These are phyloP conservation scores for Gloeopeniophorella convolvens DNA, from an alignment of 768 basidiomycete genomes.

Conservation along the genomic window DNA sequence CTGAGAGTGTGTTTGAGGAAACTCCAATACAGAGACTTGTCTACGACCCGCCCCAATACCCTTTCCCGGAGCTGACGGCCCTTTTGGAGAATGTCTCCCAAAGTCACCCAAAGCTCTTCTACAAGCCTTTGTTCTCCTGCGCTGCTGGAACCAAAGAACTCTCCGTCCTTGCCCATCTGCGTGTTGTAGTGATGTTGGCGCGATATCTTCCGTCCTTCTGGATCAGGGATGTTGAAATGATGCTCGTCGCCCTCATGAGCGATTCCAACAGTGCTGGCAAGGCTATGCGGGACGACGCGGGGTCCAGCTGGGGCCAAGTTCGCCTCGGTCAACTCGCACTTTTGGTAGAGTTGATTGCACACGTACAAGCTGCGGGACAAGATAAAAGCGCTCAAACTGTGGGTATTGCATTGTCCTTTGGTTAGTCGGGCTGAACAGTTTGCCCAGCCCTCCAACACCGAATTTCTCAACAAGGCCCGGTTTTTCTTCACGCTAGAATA, in stretches of 20 bases:
- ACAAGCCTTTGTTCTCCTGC: slow-evolving; percentile 64
- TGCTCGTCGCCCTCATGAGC: slow-evolving; percentile 60
- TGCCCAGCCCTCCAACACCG: slow-evolving; percentile 7
- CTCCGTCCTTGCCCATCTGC: slow-evolving; percentile 53
- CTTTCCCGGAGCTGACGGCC: slow-evolving; percentile 39
- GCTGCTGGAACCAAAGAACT: slow-evolving; percentile 58
- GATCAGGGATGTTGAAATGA: slow-evolving; percentile 67
- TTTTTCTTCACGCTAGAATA: slow-evolving; percentile 20
- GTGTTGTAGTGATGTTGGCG: slow-evolving; percentile 44
- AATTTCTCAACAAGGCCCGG: slow-evolving; percentile 10
- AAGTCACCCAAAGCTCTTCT: slow-evolving; percentile 56
- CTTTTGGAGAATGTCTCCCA: slow-evolving; percentile 48
- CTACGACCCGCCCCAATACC: slow-evolving; percentile 44
- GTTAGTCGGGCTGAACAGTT: not conserved
- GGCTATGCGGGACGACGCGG: slow-evolving; percentile 18
- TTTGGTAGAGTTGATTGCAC: slow-evolving; percentile 53
- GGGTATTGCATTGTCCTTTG: slow-evolving; percentile 14
- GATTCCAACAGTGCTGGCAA: slow-evolving; percentile 30
- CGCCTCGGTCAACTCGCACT: slow-evolving; percentile 59
- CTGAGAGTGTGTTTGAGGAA: not conserved
- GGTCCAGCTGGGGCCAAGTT: slow-evolving; percentile 38
- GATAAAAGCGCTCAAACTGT: slow-evolving; percentile 36
- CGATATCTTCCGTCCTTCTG: slow-evolving; percentile 57
- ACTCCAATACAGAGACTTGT: slow-evolving; percentile 39
- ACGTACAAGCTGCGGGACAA: slow-evolving; percentile 37